A percentile compares a stretch with the other conserved stretches of the same genome.
phyloP scores from a whole-genome alignment of 768 basidiomycete species.

The Calocybe cyanea region DNA sequence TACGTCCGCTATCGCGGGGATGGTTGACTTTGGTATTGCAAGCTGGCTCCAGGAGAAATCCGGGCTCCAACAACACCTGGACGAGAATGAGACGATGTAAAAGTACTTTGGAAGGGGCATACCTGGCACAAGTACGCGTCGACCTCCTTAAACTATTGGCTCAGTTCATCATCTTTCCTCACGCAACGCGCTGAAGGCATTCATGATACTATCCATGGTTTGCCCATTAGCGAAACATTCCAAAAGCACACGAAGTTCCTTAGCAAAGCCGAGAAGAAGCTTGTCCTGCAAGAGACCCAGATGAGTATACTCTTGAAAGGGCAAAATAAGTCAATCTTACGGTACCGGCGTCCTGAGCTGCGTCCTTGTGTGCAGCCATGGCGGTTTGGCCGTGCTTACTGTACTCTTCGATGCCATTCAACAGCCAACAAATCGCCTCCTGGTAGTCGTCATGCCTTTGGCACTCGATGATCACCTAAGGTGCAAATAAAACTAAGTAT shows the following conservation, averaged over 20 bases:
- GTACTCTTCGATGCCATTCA: slow-evolving; percentile 61
- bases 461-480: slow-evolving; percentile 85
- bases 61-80: slow-evolving; percentile 74
- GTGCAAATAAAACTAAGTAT: neutral
- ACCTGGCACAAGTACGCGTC: slow-evolving; percentile 67
- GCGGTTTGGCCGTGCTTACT: slow-evolving; percentile 41
- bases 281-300: too few relatives aligned
- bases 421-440: slow-evolving; percentile 70
- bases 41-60: slow-evolving; percentile 80
- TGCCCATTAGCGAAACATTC: slow-evolving; percentile 85
- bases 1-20: slow-evolving; percentile 66
- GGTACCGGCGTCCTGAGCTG: slow-evolving; percentile 18
- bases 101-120: too few relatives aligned
- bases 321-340: too few relatives aligned
- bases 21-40: slow-evolving; percentile 61
- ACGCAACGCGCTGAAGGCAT: slow-evolving; percentile 68
- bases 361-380: slow-evolving; percentile 18
- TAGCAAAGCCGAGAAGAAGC: slow-evolving; percentile 49
- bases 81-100: too few relatives aligned
- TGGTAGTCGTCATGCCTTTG: slow-evolving; percentile 92
- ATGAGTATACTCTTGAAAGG: too few relatives aligned
- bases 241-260: slow-evolving; percentile 73
- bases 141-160: slow-evolving; percentile 65
- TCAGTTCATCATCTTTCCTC: slow-evolving; percentile 78
- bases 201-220: slow-evolving; percentile 63